A percentile compares a stretch with the other conserved stretches of the same genome.
Evolutionary conservation across 208 protist species (phyloP).

Genomic region (Wallacemonas sp.): DNA sequence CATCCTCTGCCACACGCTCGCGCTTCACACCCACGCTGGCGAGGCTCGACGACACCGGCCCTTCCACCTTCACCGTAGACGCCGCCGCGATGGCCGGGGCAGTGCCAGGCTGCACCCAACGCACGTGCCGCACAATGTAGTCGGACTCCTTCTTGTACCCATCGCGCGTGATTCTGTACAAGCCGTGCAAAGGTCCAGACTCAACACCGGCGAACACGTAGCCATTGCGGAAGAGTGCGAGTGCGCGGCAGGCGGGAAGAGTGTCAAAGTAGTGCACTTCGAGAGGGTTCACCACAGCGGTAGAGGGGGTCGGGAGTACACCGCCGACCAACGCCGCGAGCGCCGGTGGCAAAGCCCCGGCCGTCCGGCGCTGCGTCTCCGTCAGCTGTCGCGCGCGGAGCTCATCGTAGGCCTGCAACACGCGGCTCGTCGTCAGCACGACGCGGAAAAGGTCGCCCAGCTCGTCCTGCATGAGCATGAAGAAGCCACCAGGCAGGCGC

Average conservation of each 20-base stretch:
- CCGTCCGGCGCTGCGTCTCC: slow-evolving; percentile 30
- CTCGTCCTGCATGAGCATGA: slow-evolving; percentile 97
- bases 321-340: slow-evolving; percentile 10
- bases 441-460: slow-evolving; percentile 98
- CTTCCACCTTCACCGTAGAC: slow-evolving; percentile 19
- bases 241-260: slow-evolving; percentile 81
- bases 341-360: slow-evolving; percentile 20
- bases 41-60: background rate
- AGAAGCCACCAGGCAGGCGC: slow-evolving; percentile 89
- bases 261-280: slow-evolving; percentile 98
- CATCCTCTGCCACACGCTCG: slow-evolving; percentile 18
- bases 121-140: slow-evolving; percentile 67
- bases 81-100: no score
- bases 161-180: slow-evolving; percentile 93
- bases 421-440: slow-evolving; percentile 62
- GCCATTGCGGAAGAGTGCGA: slow-evolving; percentile 94
- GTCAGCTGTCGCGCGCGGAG: slow-evolving; percentile 40
- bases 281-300: slow-evolving; percentile 65
- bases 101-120: slow-evolving; percentile 25
- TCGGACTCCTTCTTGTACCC: slow-evolving; percentile 75
- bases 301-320: background rate
- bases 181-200: slow-evolving; percentile 91
- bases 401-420: slow-evolving; percentile 80
- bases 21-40: slow-evolving; percentile 24
- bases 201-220: slow-evolving; percentile 97